Base-by-base conservation (phyloP, 2,329 filamentous ascomycete genomes). In the Fusarium illudens region DNA sequence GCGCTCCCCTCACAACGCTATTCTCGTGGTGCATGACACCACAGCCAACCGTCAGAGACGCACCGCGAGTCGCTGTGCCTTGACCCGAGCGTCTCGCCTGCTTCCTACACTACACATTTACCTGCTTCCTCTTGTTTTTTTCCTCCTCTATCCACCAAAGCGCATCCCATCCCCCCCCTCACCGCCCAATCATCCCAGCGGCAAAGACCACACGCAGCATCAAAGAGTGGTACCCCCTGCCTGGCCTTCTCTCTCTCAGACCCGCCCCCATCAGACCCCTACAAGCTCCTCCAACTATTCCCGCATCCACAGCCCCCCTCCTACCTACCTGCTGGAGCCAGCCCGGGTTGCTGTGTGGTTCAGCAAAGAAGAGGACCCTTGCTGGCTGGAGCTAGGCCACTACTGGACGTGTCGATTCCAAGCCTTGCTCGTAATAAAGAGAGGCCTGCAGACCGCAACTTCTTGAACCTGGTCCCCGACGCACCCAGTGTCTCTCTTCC, bases 381-480 rank as follows among this genome's bases (percentile, higher is more conserved):
- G 66, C 65, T 69, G 62, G 65, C 19, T 22, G 27, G n/a, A 15
- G 11, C 34, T 19, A 30, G 22, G 25, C 54, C 54, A 19, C 42
- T 39, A 20, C 30, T 48, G 60, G 22, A 33, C 48, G 29, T 30
- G 22, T 34, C 42, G 39, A 19, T 20, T 7, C 12, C 15, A 36
- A 44, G 33, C n/a, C 20, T 29, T 48, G 29, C 30, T 39, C 36
- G 64, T 65, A 65, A 62, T 49, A 59, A 59, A 65, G 52, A 60
- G n/a, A 44, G 51, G 51, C 60, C 56, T 70, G 71, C 72, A 74
- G 72, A 74, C 72, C 72, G 72, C 72, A 74, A 74, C 72, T 74
- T 65, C 12, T 53, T 51, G 42, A 39, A 49, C 54, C 66, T 36
- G 55, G 62, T 53, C 37, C n/a, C 37, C 52, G 57, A 56, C 11